Evolutionary conservation across 768 basidiomycete species (phyloP), one percentile per base, ranked within the genome.

Genomic region (Russula sp.): DNA sequence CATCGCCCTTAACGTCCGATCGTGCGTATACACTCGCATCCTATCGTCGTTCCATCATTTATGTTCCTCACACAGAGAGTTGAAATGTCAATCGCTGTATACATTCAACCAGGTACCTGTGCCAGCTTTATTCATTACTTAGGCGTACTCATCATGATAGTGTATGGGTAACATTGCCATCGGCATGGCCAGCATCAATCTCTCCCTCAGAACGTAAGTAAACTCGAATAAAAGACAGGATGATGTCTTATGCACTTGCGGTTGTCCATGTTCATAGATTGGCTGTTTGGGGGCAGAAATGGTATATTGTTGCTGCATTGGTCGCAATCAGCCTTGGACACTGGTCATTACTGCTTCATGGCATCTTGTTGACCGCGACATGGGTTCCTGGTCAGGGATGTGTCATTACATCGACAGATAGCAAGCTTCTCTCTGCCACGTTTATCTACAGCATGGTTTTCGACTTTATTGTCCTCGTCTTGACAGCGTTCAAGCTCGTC

Each of bases 361-460:
- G 85, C 78, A 66, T 86, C 6, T 76, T 83, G n/a, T 70, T 88
- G 16, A 82, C 77, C 49, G 84, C 83, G 0, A 55, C 59, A 3
- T 88, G 85, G 85, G 39, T 74, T n/a, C 74, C 77, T 9, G 75
- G 70, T 2, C 74, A 76, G 29, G 76, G 78, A 0, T 89, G 87
- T 69, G 73, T 75, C 2, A 86, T 89, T 59, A 75, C 77, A 1
- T 68, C 79, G 35, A 85, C 86, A 7, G 81, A 85, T 69, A 88
- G 82, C 70, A 82, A 70, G 9, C 72, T 87, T 55, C 78, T 88
- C 36, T 83, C 85, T 5, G 83, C 84, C 3, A 84, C 84, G 4
- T 89, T 88, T 71, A 84, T 88, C 36, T 89, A 89, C 66, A 83
- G 86, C 35, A 90, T 89, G 88, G 75, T 77, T 68, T 87, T 89